phyloP scores from a whole-genome alignment of 2,329 filamentous ascomycete genomes.

The Alternaria viburni region DNA sequence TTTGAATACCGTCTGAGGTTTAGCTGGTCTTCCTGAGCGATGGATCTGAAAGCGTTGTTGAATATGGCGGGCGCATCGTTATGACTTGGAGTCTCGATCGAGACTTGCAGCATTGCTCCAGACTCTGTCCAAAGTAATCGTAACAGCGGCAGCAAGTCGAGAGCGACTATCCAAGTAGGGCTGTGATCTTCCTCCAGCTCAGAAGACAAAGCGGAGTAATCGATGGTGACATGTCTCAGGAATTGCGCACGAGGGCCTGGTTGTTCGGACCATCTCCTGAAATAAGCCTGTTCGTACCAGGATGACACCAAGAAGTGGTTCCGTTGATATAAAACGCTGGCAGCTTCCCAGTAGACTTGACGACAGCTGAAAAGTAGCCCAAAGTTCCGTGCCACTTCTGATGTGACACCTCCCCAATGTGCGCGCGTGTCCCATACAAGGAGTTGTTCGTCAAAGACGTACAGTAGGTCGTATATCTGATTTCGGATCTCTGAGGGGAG shows the following conservation, averaged over 20 bases:
- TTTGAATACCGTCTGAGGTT: neutral
- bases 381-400: neutral
- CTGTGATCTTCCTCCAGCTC: neutral
- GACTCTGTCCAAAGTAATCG: neutral
- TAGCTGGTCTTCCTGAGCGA: neutral
- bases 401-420: neutral
- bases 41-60: neutral
- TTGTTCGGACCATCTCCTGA: neutral
- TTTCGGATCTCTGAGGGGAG: neutral
- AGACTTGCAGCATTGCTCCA: neutral
- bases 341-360: neutral
- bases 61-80: neutral
- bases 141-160: neutral
- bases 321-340: neutral
- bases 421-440: neutral
- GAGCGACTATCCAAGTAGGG: neutral
- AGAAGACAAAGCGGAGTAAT: neutral
- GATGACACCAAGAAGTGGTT: neutral
- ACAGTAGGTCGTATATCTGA: neutral
- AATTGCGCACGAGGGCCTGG: neutral
- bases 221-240: neutral
- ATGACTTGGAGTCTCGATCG: neutral
- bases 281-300: neutral
- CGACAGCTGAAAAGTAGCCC: neutral
- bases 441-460: neutral